Evolutionary conservation across 1,284 basidiomycete genomes (phyloP), one percentile per base, ranked within the genome.

Genomic region (Cryptococcus floricola): DNA sequence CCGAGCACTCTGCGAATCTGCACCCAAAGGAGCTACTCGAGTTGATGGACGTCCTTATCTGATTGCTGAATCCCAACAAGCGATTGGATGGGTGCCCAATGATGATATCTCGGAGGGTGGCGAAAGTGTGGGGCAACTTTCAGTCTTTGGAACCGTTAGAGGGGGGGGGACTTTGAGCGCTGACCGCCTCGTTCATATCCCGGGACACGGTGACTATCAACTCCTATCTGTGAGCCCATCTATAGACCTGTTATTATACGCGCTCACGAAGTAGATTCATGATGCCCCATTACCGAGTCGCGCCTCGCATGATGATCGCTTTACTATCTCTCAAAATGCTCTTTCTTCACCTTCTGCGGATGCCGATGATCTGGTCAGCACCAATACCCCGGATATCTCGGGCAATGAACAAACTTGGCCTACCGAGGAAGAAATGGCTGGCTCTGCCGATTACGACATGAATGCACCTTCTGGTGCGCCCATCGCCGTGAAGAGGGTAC

Each of bases 371-470:
- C 80, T 98, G 31, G 83, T 91, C 2, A 90, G 89, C 1, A 87
- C 84, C 58, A 97, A 98, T 69, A 85, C 87, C 34, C 89, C 89
- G 0, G 92, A 98, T 66, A 85, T 90, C 58, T 82, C 97, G 77
- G 85, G 82, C 14, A 95, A 95, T 70, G 95, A 98, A 70, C 95
- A 98, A 77, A 98, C 95, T 0, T 98, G 95, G 94, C 95, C 95
- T 0, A 97, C 93, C 0, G 93, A 98, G 72, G 95, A 98, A 65
- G 95, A 98, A 74, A 90, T 98, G 86, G 70, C 60, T 41, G 79
- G 58, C 69, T 74, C 39, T 27, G 53, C 55, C 5, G 44, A 46
- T 8, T 14, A 27, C 44, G 25, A 18, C n/a, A 27, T 46, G 16
- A 13, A 42, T n/a, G 31, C 31, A 34, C 31, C 31, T 34, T 86